Base-by-base conservation (phyloP, 768 basidiomycete species). In the Pluteus cervinus region DNA sequence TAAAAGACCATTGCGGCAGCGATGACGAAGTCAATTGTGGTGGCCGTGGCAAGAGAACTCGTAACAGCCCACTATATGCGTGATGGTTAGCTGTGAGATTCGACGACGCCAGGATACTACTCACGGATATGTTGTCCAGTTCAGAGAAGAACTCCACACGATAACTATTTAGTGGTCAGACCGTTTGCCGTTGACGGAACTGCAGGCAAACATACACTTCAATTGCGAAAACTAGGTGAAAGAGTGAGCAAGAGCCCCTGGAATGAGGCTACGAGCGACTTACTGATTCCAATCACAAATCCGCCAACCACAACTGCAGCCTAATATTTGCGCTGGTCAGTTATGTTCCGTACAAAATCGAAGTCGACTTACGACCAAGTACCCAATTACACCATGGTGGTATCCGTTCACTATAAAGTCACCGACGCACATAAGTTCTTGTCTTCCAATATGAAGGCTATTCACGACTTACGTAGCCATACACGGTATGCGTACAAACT, bases 401-500 rank as follows among this genome's bases (percentile, higher is more conserved):
- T 51, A 56, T 16, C 54, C 52, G 9, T 46, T 44, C 33, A 56
- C 50, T 52, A 29, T 33, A 4, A 14, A 44, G 4, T 20, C 37
- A 37, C 23, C 18, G 15, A n/a, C 12, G 23, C 24, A 24, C 11
- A 25, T 22, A 18, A 22, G 30, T 28, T 25, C 37, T 30, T 20
- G 33, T 12, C n/a, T 20, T 34, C 23, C 31, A 39, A 18, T 11
- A 15, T 3, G 14, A 21, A 24, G 20, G 24, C 33, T 6, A 40
- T 30, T 30, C 33, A 17, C 14, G 7, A 68, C 69, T 52, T 37
- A 73, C 69, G 62, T 33, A 65, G 51, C 69, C 69, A 72, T 6
- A 71, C 64, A 3, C 71, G 63, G 40, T 58, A 57, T 5, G 68
- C 58, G 31, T 73, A 73, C 16, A 71, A 45, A 42, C 70, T 70